Evolutionary conservation across 179 eudicot species (phyloP), one percentile per base, ranked within the genome.

Genomic region (Actinidia polygama): DNA sequence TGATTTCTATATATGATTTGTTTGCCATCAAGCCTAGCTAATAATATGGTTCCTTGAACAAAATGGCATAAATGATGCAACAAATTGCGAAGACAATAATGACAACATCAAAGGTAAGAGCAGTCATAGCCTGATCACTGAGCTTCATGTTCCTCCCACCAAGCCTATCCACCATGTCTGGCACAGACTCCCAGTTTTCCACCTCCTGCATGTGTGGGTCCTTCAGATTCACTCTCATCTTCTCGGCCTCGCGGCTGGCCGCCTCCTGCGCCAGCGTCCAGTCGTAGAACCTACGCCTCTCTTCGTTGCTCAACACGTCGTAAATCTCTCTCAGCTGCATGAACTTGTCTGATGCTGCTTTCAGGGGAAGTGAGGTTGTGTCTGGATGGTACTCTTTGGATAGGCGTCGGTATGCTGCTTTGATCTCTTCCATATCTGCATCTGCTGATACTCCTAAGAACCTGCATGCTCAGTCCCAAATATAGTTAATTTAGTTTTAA

Each of bases 311-410:
- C 26, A 94, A 54, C 6, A 90, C 91, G 53, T 90, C 79, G 81
- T 95, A 95, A 57, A 94, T 87, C 51, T 94, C 93, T 69, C 93
- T 85, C 1, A 95, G 89, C 82, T 89, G 85, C 98, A 95, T 92
- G 90, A 95, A 95, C 87, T 89, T 92, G 23, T 91, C 92, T 16
- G 98, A 95, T 9, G 98, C 96, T 19, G 91, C 80, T 82, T 90
- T 95, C 1, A 95, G 69, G 5, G 97, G 98, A 19, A 94, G 98
- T 8, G 95, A 84, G 5, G 96, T 94, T 26, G 97, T 94, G 85
- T 95, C 98, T 19, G 98, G 98, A 72, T 95, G 98, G 79, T 92
- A 95, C 76, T 94, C 98, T 83, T 94, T 95, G 9, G 96, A 89
- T 64, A 94, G 54, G 49, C 98, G 79, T 55, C 97, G 71, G 75